Evolutionary conservation across 805 yeast species (phyloP).

Genomic region (Huiozyma naganishii): DNA sequence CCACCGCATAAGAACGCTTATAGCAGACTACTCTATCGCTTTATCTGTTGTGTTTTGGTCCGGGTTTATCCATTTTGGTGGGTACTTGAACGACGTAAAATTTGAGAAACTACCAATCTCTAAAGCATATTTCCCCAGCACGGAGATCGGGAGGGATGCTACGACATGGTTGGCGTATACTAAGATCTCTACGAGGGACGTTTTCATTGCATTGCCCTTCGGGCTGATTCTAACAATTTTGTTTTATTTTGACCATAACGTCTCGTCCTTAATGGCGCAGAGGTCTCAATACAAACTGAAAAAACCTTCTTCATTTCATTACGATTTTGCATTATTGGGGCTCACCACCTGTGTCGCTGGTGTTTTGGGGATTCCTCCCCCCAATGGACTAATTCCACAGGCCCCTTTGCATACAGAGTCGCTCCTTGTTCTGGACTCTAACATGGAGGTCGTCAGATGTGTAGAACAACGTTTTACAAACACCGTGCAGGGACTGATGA

Average conservation of each 20-base stretch:
- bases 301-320: constrained; percentile 87
- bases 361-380: constrained; percentile 83
- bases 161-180: constrained; percentile 33
- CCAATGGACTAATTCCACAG: constrained; percentile 93
- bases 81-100: constrained; percentile 44
- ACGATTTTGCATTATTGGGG: constrained; percentile 81
- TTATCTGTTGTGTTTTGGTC: constrained; percentile 78
- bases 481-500: constrained; percentile 71
- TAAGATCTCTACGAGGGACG: constrained; percentile 46
- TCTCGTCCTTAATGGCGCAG: constrained; percentile 88
- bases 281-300: constrained; percentile 65
- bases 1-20: constrained; percentile 49
- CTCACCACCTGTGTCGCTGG: constrained; percentile 83
- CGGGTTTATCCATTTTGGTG: constrained; percentile 89
- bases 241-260: constrained; percentile 92
- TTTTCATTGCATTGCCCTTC: constrained; percentile 87
- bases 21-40: constrained; percentile 84
- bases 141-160: constrained; percentile 16
- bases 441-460: constrained; percentile 36
- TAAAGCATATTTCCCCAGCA: constrained; percentile 66
- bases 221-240: constrained; percentile 74
- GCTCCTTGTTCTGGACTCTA: constrained; percentile 37
- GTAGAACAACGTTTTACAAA: constrained; percentile 89
- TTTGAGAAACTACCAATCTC: constrained; percentile 61
- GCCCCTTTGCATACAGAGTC: constrained; percentile 89